Evolutionary conservation across 345 rosid species (phyloP), one percentile per base, ranked within the genome.

Genomic region (Moringa oleifera): DNA sequence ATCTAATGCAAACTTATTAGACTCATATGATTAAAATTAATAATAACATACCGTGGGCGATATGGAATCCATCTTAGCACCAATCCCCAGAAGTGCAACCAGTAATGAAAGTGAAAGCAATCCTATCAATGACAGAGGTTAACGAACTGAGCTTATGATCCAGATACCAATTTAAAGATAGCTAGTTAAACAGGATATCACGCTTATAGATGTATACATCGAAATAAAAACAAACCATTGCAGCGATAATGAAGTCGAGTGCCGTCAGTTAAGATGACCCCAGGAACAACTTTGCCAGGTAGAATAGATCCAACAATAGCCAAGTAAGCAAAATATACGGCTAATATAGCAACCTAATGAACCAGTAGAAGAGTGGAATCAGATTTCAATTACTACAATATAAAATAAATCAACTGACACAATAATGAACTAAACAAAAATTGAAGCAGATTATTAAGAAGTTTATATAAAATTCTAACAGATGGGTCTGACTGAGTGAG

Each of bases 281-380:
- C 95, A 65, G 81, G 81, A 58, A 89, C 78, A 46, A 80, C 71
- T 85, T 82, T 84, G 7, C 93, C 97, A 22, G 85, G 93, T 31
- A 88, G 63, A 17, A 73, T 49, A 61, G 82, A 77, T 73, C 95
- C 95, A 51, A 80, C 81, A 56, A 80, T 55, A 13, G 83, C 96
- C 80, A 91, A 62, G 79, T 88, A 91, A 61, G 63, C 64, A 69
- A 88, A 81, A 82, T 68, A 91, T 20, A 73, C 24, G n/a, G 52
- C 70, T 46, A 88, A 63, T 49, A 84, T 72, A 18, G 66, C 77
- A 53, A 76, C 86, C 92, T 91, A 59, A 53, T 41, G 20, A 59
- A 1, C 15, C 47, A 18, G 23, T 18, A 20, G 16, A 16, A 31
- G 31, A 13, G 8, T n/a, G 15, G 21, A 15, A 18, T 50, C 0